These are phyloP conservation scores for Taiozyma sp. DNA, from an alignment of 1,139 yeast species.

Conservation along the genomic window DNA sequence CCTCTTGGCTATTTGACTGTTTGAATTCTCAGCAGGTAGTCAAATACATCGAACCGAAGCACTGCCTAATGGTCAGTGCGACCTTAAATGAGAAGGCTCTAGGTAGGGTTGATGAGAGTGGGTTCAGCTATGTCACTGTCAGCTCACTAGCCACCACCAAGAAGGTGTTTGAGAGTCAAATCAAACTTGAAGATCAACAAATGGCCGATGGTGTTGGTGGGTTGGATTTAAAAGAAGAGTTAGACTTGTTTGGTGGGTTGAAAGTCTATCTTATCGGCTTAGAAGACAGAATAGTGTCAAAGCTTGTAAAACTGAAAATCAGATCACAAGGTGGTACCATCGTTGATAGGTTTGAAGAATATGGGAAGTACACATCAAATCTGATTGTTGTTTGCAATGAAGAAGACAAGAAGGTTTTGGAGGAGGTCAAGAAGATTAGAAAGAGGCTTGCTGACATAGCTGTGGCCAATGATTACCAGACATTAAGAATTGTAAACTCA, in stretches of 20 bases:
- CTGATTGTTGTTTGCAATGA: constrained; percentile 22
- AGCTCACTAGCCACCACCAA: constrained; percentile 9
- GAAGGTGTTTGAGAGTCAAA: constrained; percentile 8
- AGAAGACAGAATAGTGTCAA: constrained; percentile 4
- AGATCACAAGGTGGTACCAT: constrained; percentile 26
- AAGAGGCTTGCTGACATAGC: constrained; percentile 24
- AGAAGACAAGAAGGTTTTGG: constrained; percentile 1
- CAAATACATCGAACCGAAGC: constrained; percentile 51
- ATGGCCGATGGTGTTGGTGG: constrained; percentile 8
- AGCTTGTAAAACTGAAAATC: constrained; percentile 11
- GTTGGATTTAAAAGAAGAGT: constrained; percentile 1
- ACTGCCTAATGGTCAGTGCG: constrained; percentile 39
- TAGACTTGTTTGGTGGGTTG: constrained; percentile 23
- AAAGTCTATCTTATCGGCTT: constrained; percentile 26
- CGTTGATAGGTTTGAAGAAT: constrained; percentile 11
- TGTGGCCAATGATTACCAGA: constrained; percentile 16
- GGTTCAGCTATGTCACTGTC: constrained; percentile 4
- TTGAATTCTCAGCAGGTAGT: constrained; percentile 39
- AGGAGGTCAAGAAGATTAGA: constrained; percentile 13
- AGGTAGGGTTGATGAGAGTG: constrained; percentile 13
- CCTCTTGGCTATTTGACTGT: constrained; percentile 73
- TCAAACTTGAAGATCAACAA: not conserved
- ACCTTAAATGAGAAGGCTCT: constrained; percentile 20
- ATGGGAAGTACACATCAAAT: constrained; percentile 11
- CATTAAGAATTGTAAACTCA: constrained; percentile 39